These are phyloP conservation scores for Podaxis carcinomalis DNA, from an alignment of 768 basidiomycete species.

Conservation along the genomic window DNA sequence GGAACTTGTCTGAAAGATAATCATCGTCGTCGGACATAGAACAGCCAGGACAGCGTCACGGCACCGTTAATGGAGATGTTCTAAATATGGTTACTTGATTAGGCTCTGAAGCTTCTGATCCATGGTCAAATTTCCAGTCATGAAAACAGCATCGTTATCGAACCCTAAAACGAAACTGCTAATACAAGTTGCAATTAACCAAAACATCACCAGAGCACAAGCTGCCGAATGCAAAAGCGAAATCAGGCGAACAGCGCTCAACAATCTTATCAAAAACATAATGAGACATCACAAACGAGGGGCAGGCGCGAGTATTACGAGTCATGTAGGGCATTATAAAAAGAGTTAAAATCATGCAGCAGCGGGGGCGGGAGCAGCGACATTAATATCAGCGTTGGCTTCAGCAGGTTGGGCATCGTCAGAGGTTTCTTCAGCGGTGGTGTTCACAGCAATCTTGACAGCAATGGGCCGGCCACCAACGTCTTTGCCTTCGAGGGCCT, in stretches of 20 bases:
- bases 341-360: constrained; percentile 23
- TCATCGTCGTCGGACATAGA: constrained; percentile 78
- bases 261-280: constrained; percentile 21
- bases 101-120: neutral
- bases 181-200: constrained; percentile 20
- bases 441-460: constrained; percentile 94
- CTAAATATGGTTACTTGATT: constrained; percentile 2
- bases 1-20: constrained; percentile 87
- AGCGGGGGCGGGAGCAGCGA: constrained; percentile 22
- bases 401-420: constrained; percentile 32
- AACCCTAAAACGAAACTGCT: constrained; percentile 24
- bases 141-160: constrained; percentile 23
- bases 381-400: constrained; percentile 20
- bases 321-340: constrained; percentile 18
- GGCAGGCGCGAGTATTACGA: constrained; percentile 16
- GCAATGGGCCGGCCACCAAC: constrained; percentile 82
- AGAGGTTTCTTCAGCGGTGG: constrained; percentile 55
- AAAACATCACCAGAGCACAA: constrained; percentile 47
- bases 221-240: constrained; percentile 23
- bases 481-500: constrained; percentile 82
- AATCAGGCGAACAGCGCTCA: constrained; percentile 19
- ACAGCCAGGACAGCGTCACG: constrained; percentile 16
- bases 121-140: neutral
- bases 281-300: constrained; percentile 16
- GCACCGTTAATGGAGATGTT: constrained; percentile 7